Percentiles rank a stretch among this genome's conserved stretches.
Conservation (phyloP, 2,329 filamentous ascomycete genomes). For the Rugonectria rugulosa region DNA sequence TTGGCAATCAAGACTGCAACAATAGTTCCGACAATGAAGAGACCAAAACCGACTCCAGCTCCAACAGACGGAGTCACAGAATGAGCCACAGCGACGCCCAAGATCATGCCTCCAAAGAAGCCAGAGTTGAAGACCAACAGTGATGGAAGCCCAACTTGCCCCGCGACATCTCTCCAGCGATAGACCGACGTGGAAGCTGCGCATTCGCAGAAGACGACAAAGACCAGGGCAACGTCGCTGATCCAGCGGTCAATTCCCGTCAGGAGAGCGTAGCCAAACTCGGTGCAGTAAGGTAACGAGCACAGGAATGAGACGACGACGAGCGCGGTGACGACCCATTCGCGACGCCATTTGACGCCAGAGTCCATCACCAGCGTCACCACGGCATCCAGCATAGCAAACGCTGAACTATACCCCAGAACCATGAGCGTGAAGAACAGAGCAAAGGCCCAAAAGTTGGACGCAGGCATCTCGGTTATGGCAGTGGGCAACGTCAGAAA, state of each 20-base stretch:
- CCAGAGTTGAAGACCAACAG: constrained; percentile 57
- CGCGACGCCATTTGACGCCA: constrained; percentile 48
- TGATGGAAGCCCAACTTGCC: constrained; percentile 52
- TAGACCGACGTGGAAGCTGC: constrained; percentile 61
- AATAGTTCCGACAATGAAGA: constrained; percentile 55
- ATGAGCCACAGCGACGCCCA: constrained; percentile 60
- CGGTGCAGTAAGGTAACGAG: constrained; percentile 63
- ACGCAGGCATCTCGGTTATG: constrained; percentile 62
- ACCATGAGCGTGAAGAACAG: constrained; percentile 67
- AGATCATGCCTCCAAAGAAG: constrained; percentile 60
- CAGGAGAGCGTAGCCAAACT: constrained; percentile 64
- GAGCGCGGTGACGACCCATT: constrained; percentile 56
- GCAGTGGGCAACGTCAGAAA: constrained; percentile 66
- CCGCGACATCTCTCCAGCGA: constrained; percentile 56
- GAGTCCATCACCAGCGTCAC: constrained; percentile 62
- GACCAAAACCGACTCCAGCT: constrained; percentile 59
- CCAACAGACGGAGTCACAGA: constrained; percentile 53
- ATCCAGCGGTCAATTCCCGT: constrained; percentile 63
- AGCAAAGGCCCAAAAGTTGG: constrained; percentile 66
- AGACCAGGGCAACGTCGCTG: constrained; percentile 61
- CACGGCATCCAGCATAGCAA: constrained; percentile 65
- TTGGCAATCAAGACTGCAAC: constrained; percentile 50
- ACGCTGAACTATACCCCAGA: constrained; percentile 65
- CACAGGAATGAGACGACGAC: constrained; percentile 60
- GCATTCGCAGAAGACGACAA: constrained; percentile 62